phyloP scores from a whole-genome alignment of 345 rosid species.

The Gossypium rotundifolium region DNA sequence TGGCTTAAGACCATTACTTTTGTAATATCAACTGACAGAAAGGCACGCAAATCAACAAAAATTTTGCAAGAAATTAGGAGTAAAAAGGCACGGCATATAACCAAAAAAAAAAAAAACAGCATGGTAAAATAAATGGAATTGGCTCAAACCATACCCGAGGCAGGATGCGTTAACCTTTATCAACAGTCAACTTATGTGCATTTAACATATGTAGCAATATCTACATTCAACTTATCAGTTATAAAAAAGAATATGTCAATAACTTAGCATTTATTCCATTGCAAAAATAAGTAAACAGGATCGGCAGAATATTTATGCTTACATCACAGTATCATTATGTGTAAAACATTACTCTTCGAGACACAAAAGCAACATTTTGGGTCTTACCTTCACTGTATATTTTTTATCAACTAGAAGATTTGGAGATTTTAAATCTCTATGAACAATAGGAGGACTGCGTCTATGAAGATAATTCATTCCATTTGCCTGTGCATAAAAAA shows the following conservation, averaged over 20 bases:
- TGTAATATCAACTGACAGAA: not conserved
- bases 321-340: not conserved
- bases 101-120: not conserved
- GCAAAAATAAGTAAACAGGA: not conserved
- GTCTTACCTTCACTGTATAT: slow-evolving; percentile 82
- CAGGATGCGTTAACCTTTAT: not conserved
- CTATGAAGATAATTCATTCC: slow-evolving; percentile 99
- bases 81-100: not conserved
- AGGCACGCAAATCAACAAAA: not conserved
- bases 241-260: not conserved
- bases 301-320: not conserved
- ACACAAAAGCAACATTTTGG: not conserved
- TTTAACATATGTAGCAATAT: not conserved
- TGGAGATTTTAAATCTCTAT: slow-evolving; percentile 96
- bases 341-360: not conserved
- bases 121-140: not conserved
- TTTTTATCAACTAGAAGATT: slow-evolving; percentile 96
- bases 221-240: not conserved
- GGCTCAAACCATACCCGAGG: not conserved
- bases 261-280: not conserved
- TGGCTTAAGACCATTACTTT: not conserved
- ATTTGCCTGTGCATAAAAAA: slow-evolving; percentile 60
- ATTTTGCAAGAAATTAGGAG: not conserved
- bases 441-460: slow-evolving; percentile 91
- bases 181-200: not conserved